Base-by-base conservation (phyloP, 2,329 filamentous ascomycete species). In the Colletotrichum theobromicola region DNA sequence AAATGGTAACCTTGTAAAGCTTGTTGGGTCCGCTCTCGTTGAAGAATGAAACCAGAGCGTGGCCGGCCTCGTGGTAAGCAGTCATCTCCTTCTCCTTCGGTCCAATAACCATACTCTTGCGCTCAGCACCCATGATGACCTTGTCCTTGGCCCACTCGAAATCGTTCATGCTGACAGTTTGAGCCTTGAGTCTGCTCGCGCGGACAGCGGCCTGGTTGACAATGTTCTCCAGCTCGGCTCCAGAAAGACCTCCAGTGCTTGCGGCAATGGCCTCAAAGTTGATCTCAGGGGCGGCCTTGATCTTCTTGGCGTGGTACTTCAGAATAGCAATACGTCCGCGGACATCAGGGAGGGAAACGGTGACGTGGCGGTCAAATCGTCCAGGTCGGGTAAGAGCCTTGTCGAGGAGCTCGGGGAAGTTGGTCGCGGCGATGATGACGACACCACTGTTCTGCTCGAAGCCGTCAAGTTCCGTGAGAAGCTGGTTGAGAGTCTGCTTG, bases 141-240 rank as follows among this genome's bases (percentile, higher is more conserved):
- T 97, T 97, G 87, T 99, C 97, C 85, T 98, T 98, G 72, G 97
- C 97, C 96, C 96, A 99, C 79, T 98, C 96, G 77, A 98, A 93
- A 81, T 98, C 95, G 37, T 90, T 85, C 83, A 95, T 93, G 15
- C 90, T 90, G 67, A 99, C 94, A 60, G 93, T 90, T 74, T 88
- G 88, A 50, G 94, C 90, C 85, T 96, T 97, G 78, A 94, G 90
- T 83, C 97, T 95, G 80, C 95, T 98, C n/a, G 97, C 97, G 80
- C 94, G 95, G 57, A 99, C 93, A 26, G 97, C 97, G 35, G 97
- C 97, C 82, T 98, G 95, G 84, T 99, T 99, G 81, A 98, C 94
- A 79, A 99, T 92, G 82, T 98, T 99, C 85, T 98, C 97, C 15
- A 99, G 89, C 79, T 99, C 97, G 24, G 97, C 97, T 78, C 97